These are phyloP conservation scores for Aspergillus aculeatinus DNA, from an alignment of 2,329 filamentous ascomycete species.

Conservation along the genomic window DNA sequence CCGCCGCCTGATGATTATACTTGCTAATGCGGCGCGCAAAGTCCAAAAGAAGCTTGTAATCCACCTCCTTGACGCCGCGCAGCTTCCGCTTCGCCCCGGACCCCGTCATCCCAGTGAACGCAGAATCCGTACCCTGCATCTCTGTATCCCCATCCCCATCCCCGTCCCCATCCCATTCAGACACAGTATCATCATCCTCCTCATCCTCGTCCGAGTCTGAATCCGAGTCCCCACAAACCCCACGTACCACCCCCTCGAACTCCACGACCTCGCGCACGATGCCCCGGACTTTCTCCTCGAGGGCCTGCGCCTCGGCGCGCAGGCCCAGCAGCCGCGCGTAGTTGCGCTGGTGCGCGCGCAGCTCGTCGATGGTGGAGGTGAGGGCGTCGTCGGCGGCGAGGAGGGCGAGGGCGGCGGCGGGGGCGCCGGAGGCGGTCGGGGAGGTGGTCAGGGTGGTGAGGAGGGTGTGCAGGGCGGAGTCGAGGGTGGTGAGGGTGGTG, in stretches of 20 bases:
- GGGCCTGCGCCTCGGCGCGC: constrained; percentile 39
- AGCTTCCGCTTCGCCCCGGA: neutral
- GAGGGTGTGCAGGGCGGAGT: constrained; percentile 44
- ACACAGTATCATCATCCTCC: constrained; percentile 5
- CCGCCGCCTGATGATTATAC: constrained; percentile 47
- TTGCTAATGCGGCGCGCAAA: constrained; percentile 50
- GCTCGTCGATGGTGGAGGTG: neutral
- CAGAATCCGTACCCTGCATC: constrained; percentile 9
- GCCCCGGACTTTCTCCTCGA: constrained; percentile 43
- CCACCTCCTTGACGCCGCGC: constrained; percentile 38
- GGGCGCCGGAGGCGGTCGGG: constrained; percentile 44
- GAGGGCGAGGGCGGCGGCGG: constrained; percentile 41
- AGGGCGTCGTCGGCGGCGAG: constrained; percentile 45
- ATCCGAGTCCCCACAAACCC: constrained; percentile 33
- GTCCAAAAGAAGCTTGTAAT: constrained; percentile 45
- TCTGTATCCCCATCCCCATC: constrained; percentile 10
- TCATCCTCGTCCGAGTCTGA: constrained; percentile 29
- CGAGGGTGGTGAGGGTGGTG: constrained; percentile 40
- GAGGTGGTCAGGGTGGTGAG: constrained; percentile 44
- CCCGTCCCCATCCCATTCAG: neutral
- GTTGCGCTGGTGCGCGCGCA: constrained; percentile 45
- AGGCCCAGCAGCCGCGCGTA: constrained; percentile 43
- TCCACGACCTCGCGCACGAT: constrained; percentile 42
- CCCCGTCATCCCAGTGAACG: no score
- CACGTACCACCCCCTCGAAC: constrained; percentile 42